Conservation (phyloP, 345 rosid species). For the Dipteronia dyeriana region DNA sequence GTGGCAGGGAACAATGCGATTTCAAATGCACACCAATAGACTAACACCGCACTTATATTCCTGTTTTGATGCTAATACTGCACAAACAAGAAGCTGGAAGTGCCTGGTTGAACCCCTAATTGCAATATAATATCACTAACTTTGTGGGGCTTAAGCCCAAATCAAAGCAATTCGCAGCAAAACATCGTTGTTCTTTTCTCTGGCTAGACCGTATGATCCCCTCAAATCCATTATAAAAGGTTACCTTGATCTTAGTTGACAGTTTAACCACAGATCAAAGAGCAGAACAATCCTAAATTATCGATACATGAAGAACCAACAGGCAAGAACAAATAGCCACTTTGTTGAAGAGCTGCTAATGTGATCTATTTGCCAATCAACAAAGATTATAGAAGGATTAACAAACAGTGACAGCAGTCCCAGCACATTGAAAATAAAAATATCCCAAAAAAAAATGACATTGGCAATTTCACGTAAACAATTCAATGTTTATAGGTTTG, state of each 20-base stretch:
- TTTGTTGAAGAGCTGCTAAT: neutral
- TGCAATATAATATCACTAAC: neutral
- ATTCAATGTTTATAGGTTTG: neutral
- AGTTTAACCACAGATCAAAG: neutral
- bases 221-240: neutral
- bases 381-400: neutral
- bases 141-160: too few relatives aligned
- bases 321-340: neutral
- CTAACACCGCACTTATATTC: neutral
- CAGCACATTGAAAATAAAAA: neutral
- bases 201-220: neutral
- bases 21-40: neutral
- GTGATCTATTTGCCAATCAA: neutral
- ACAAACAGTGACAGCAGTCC: neutral
- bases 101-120: neutral
- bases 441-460: neutral
- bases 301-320: neutral
- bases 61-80: neutral
- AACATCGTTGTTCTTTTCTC: neutral
- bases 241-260: neutral
- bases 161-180: neutral
- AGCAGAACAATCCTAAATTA: neutral
- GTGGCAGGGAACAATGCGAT: constrained; percentile 1
- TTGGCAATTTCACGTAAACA: neutral
- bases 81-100: neutral